Conservation (phyloP, 345 rosid species). For the Punica granatum region DNA sequence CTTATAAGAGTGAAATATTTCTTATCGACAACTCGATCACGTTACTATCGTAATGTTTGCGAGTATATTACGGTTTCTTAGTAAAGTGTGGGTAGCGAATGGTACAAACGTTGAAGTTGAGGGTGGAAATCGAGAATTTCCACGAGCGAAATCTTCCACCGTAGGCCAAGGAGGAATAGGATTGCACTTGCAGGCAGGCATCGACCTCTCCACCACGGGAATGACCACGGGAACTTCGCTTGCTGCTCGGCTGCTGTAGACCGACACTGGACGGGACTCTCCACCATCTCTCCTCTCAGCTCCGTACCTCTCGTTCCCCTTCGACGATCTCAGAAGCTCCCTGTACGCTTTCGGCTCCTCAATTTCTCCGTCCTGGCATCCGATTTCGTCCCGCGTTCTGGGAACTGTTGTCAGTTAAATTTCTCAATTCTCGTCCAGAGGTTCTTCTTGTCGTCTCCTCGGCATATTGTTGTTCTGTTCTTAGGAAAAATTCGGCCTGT, state of each 20-base stretch:
- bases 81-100: neutral
- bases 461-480: neutral
- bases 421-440: neutral
- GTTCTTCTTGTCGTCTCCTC: neutral
- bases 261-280: neutral
- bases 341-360: neutral
- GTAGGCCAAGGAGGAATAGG: neutral
- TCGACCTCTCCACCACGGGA: neutral
- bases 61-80: too few relatives aligned
- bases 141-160: too few relatives aligned
- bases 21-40: too few relatives aligned
- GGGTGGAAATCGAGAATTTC: neutral
- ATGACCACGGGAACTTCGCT: neutral
- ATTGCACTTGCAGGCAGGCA: neutral
- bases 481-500: neutral
- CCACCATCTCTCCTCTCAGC: neutral
- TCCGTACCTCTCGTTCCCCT: neutral
- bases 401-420: neutral
- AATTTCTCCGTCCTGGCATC: neutral
- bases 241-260: neutral
- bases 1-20: too few relatives aligned
- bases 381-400: neutral
- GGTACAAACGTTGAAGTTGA: neutral
- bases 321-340: neutral
- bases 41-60: too few relatives aligned